A percentile compares a stretch with the other conserved stretches of the same genome.
phyloP scores from a whole-genome alignment of 441 rosid species.

The Manihot esculenta region DNA sequence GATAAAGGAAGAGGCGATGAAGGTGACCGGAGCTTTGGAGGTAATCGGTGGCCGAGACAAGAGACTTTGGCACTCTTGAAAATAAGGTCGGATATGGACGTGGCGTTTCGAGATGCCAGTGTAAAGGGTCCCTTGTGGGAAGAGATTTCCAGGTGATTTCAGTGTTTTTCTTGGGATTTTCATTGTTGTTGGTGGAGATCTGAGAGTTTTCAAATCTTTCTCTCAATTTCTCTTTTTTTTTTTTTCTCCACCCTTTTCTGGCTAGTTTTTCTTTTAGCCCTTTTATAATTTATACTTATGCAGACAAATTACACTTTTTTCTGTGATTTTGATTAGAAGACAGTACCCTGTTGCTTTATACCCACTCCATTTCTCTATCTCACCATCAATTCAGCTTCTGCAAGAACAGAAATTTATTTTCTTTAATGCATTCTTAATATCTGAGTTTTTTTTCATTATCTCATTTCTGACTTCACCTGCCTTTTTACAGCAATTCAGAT shows the following conservation, averaged over 20 bases:
- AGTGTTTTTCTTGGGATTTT: not conserved
- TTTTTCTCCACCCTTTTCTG: not conserved
- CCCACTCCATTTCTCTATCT: not conserved
- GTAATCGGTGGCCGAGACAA: slow-evolving; percentile 87
- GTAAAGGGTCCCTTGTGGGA: slow-evolving; percentile 91
- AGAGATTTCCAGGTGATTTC: slow-evolving; percentile 68
- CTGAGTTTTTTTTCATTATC: slow-evolving; percentile 1
- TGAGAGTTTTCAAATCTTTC: not conserved
- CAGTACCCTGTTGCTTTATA: not conserved
- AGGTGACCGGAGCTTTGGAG: slow-evolving; percentile 41
- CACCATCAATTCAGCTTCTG: not conserved
- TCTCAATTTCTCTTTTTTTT: not conserved
- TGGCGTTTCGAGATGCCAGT: slow-evolving; percentile 69
- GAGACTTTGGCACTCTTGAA: slow-evolving; percentile 77
- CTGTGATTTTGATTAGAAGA: not conserved
- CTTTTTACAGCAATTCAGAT: slow-evolving; percentile 10
- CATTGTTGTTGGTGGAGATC: slow-evolving; percentile 3
- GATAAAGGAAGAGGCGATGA: slow-evolving; percentile 35
- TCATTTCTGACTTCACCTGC: too few species aligned
- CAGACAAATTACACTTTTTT: slow-evolving; percentile 1
- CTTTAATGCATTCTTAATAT: not conserved
- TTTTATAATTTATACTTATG: not conserved
- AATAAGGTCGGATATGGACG: slow-evolving; percentile 85
- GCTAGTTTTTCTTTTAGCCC: slow-evolving; percentile 1
- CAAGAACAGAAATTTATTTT: not conserved